These are phyloP conservation scores for Ricinus communis DNA, from an alignment of 345 rosid species.

Conservation along the genomic window DNA sequence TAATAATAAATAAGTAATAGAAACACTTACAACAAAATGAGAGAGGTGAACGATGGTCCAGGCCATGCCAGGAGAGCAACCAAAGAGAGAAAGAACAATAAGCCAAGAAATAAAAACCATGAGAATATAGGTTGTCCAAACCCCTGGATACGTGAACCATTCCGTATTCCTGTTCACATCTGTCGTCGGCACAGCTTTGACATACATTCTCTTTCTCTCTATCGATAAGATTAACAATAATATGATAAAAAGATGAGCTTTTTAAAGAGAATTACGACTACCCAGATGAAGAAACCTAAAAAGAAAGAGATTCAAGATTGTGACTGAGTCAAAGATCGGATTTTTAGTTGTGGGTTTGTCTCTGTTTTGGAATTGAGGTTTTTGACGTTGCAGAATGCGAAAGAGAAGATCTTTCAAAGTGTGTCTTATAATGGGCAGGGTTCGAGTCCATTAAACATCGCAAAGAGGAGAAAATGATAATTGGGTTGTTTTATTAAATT, in stretches of 20 bases:
- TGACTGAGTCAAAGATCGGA: slow-evolving; percentile 17
- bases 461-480: not conserved
- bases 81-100: slow-evolving; percentile 55
- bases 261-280: not conserved
- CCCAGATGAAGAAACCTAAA: slow-evolving; percentile 1
- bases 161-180: slow-evolving; percentile 86
- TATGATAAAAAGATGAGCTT: not conserved
- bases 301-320: not conserved
- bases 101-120: slow-evolving; percentile 75
- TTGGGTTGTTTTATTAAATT: not conserved
- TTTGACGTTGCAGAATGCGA: slow-evolving; percentile 1
- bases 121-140: slow-evolving; percentile 72
- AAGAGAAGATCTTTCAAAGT: not conserved
- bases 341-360: not conserved
- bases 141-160: slow-evolving; percentile 88
- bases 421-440: not conserved
- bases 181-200: slow-evolving; percentile 62
- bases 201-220: slow-evolving; percentile 42
- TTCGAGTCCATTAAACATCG: not conserved
- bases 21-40: slow-evolving; percentile 54
- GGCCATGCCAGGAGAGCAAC: slow-evolving; percentile 76
- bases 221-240: not conserved
- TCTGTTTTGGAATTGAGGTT: not conserved
- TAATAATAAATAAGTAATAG: too few species aligned
- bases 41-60: slow-evolving; percentile 78